Conservation (phyloP, 2,329 filamentous ascomycete species). For the Sclerotinia trifoliorum region DNA sequence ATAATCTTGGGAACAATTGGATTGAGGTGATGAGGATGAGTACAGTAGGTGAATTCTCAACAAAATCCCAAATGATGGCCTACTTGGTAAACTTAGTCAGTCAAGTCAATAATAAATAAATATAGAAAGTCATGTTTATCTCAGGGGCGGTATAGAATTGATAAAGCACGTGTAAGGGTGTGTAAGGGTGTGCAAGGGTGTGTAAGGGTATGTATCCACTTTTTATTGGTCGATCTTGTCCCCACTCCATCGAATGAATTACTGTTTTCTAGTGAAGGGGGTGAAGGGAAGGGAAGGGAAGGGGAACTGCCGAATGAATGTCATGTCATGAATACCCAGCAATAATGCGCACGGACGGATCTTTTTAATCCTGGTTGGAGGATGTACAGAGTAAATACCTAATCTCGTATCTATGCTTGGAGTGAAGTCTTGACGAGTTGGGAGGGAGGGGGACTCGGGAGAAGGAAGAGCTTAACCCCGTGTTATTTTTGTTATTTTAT, state of each 20-base stretch:
- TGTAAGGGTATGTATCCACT: neutral
- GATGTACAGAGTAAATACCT: too few species aligned
- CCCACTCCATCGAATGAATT: neutral
- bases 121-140: neutral
- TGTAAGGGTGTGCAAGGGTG: neutral
- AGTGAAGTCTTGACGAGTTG: too few species aligned
- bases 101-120: neutral
- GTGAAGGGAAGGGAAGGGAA: too few species aligned
- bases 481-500: too few species aligned
- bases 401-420: too few species aligned
- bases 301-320: neutral
- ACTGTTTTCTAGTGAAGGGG: neutral
- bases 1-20: too few species aligned
- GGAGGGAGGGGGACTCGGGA: too few species aligned
- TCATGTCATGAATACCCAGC: neutral
- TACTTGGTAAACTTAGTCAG: neutral
- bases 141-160: neutral
- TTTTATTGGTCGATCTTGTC: constrained; percentile 7
- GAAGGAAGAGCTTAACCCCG: too few species aligned
- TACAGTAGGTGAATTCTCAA: neutral
- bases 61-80: neutral
- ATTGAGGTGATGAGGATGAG: neutral
- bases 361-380: too few species aligned
- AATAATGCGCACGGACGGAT: constrained; percentile 1
- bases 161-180: neutral